Conservation (phyloP, 2,329 filamentous ascomycete genomes). For the Trichoderma sp. region DNA sequence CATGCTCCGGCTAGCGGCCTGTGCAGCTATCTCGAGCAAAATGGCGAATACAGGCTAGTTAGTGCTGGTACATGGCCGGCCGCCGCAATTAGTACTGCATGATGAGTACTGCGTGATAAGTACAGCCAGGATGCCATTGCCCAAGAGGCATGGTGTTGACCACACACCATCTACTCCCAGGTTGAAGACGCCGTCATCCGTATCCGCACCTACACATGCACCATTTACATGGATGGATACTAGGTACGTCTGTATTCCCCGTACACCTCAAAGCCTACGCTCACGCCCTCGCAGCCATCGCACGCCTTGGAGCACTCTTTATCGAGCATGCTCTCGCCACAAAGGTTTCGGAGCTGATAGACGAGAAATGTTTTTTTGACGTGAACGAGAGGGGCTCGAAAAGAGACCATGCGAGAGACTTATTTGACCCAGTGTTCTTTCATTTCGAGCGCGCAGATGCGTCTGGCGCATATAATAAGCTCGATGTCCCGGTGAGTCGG, state of each 20-base stretch:
- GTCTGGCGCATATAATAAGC: conserved; percentile 12
- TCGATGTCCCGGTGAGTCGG: conserved; percentile 21
- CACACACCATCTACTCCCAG: conserved; percentile 20
- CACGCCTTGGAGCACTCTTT: not conserved
- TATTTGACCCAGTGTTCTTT: not conserved
- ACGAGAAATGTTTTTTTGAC: not conserved
- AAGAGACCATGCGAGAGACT: conserved; percentile 8
- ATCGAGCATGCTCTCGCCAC: conserved; percentile 16
- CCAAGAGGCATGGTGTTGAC: conserved; percentile 24
- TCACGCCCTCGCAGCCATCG: not conserved
- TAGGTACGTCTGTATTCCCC: not conserved
- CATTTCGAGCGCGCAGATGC: not conserved
- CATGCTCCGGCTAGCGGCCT: conserved; percentile 16
- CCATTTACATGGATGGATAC: not conserved
- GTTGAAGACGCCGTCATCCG: conserved; percentile 26
- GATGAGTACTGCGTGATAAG: not conserved
- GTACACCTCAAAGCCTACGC: not conserved
- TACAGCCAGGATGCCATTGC: conserved; percentile 15
- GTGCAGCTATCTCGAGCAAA: not conserved
- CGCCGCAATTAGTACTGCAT: not conserved
- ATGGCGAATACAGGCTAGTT: not conserved
- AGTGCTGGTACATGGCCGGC: not conserved
- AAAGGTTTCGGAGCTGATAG: not conserved
- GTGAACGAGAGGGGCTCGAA: not conserved
- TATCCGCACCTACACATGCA: conserved; percentile 6